These are phyloP conservation scores for Lipomyces orientalis DNA, from an alignment of 805 yeast genomes.

Conservation along the genomic window DNA sequence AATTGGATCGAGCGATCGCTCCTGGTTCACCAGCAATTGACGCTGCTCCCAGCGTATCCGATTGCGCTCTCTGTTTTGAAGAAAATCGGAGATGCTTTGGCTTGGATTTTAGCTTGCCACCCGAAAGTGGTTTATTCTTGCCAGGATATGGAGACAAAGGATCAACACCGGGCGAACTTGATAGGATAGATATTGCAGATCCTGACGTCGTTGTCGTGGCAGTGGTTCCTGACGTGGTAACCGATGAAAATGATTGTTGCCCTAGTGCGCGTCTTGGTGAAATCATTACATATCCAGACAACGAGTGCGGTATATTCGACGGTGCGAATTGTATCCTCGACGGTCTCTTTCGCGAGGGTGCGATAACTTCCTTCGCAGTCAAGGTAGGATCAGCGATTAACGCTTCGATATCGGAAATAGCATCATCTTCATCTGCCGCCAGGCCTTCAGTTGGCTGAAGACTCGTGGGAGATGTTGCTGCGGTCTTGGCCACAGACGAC, in stretches of 20 bases:
- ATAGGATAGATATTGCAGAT: neutral
- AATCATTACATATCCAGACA: neutral
- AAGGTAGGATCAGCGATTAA: constrained; percentile 4
- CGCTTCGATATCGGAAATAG: constrained; percentile 7
- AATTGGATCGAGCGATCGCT: constrained; percentile 1
- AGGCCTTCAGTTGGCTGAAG: neutral
- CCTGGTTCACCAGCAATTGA: neutral
- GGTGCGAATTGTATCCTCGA: neutral
- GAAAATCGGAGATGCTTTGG: constrained; percentile 9
- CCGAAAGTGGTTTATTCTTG: neutral
- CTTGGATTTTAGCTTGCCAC: neutral
- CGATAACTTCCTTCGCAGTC: neutral
- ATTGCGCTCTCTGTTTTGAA: constrained; percentile 5
- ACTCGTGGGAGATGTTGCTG: neutral
- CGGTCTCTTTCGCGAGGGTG: neutral
- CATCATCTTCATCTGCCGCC: neutral
- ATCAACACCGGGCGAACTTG: neutral
- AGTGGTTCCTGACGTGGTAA: constrained; percentile 8
- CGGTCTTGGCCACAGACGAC: neutral
- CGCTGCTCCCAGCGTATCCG: neutral
- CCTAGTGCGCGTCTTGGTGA: neutral
- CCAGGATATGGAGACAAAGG: neutral
- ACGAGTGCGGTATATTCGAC: neutral
- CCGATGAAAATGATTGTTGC: constrained; percentile 12
- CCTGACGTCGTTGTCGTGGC: constrained; percentile 3